These are phyloP conservation scores for Cytospora paraplurivora DNA, from an alignment of 2,329 filamentous ascomycete species.

Conservation along the genomic window DNA sequence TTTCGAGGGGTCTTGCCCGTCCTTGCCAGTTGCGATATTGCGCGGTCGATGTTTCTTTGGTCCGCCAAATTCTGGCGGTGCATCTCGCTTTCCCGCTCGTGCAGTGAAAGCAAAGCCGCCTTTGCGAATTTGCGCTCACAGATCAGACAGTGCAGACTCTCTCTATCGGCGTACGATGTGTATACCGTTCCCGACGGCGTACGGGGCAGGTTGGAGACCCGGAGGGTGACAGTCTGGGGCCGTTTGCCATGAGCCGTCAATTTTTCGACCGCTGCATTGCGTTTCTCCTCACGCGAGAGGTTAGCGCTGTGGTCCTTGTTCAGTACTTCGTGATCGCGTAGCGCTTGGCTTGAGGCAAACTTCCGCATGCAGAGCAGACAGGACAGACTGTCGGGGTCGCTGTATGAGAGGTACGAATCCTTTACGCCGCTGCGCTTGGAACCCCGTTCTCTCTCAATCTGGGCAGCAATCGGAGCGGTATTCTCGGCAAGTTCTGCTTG, in stretches of 20 bases:
- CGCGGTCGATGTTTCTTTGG: slow-evolving; percentile 36
- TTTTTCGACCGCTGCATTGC: slow-evolving; percentile 30
- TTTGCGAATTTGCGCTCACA: slow-evolving; percentile 47
- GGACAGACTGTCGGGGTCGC: slow-evolving; percentile 48
- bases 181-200: slow-evolving; percentile 45
- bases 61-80: slow-evolving; percentile 41
- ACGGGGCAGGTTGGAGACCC: slow-evolving; percentile 32
- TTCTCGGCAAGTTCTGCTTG: slow-evolving; percentile 30
- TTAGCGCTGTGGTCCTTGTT: slow-evolving; percentile 54
- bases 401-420: slow-evolving; percentile 58
- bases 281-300: slow-evolving; percentile 32
- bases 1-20: slow-evolving; percentile 39
- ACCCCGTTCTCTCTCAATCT: slow-evolving; percentile 17
- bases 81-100: slow-evolving; percentile 49
- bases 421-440: slow-evolving; percentile 17
- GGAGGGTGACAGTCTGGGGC: slow-evolving; percentile 34
- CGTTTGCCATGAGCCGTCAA: slow-evolving; percentile 32
- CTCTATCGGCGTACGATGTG: slow-evolving; percentile 58
- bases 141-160: slow-evolving; percentile 44
- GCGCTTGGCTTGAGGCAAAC: slow-evolving; percentile 56
- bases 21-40: slow-evolving; percentile 34
- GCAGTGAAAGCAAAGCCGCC: slow-evolving; percentile 44
- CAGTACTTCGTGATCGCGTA: slow-evolving; percentile 61
- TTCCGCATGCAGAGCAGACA: slow-evolving; percentile 64
- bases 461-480: slow-evolving; percentile 27